phyloP scores from a whole-genome alignment of 1,284 basidiomycete genomes.

The Ganoderma multipileum region DNA sequence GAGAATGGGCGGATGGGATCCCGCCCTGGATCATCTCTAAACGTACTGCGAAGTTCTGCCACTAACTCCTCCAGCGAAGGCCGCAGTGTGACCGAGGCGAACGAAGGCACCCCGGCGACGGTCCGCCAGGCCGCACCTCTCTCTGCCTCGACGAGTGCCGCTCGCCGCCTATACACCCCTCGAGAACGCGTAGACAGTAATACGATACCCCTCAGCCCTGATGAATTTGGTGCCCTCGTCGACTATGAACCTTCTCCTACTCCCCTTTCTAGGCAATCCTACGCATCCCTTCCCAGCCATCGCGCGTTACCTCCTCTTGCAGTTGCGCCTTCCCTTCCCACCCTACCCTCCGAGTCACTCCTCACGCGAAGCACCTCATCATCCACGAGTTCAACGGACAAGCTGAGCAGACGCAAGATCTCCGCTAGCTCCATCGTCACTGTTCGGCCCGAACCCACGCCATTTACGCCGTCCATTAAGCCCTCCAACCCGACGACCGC shows the following conservation, averaged over 20 bases:
- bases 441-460: constrained; percentile 49
- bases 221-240: constrained; percentile 44
- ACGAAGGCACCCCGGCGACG: constrained; percentile 35
- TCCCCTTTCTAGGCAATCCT: constrained; percentile 52
- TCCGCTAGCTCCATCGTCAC: constrained; percentile 58
- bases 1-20: constrained; percentile 28
- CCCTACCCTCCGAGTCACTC: constrained; percentile 62
- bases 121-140: constrained; percentile 27
- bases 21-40: constrained; percentile 39
- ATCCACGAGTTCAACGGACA: constrained; percentile 38
- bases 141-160: constrained; percentile 37
- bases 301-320: constrained; percentile 52
- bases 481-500: constrained; percentile 71
- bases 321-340: constrained; percentile 64
- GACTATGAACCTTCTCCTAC: constrained; percentile 73
- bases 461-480: constrained; percentile 51
- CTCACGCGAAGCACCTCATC: constrained; percentile 39
- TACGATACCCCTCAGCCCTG: constrained; percentile 46
- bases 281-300: constrained; percentile 41
- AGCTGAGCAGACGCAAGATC: constrained; percentile 50
- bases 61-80: constrained; percentile 38
- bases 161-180: constrained; percentile 59
- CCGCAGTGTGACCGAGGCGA: constrained; percentile 32
- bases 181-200: constrained; percentile 49
- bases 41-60: constrained; percentile 28